Percentiles rank a stretch among this genome's conserved stretches.
These are phyloP conservation scores for Penicillium sp. DNA, from an alignment of 2,329 filamentous ascomycete species.

Conservation along the genomic window DNA sequence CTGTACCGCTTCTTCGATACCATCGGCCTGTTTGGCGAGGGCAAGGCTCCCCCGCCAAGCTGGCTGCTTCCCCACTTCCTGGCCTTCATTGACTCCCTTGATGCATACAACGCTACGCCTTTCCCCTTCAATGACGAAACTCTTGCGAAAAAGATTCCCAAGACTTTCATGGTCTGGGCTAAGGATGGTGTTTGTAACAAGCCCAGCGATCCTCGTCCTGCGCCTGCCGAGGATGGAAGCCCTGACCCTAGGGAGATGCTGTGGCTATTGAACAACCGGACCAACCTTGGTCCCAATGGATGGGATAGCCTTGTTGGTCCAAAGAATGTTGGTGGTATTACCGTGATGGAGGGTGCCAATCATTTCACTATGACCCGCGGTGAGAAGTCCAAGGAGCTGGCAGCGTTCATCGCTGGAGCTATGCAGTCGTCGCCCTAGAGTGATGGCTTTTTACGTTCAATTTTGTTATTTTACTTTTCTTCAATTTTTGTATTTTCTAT, in stretches of 20 bases:
- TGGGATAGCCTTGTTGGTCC: conserved; percentile 48
- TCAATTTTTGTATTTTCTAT: neutral
- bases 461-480: neutral
- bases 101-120: conserved; percentile 43
- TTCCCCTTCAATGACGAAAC: conserved; percentile 32
- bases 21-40: conserved; percentile 50
- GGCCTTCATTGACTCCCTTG: conserved; percentile 50
- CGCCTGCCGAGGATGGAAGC: conserved; percentile 38
- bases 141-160: conserved; percentile 39
- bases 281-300: conserved; percentile 49
- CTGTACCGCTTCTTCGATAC: conserved; percentile 53
- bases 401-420: conserved; percentile 29
- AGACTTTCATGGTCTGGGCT: conserved; percentile 50
- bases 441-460: neutral
- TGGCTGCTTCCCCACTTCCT: conserved; percentile 56
- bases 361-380: conserved; percentile 38
- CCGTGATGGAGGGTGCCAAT: conserved; percentile 34
- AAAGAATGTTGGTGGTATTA: conserved; percentile 36
- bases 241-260: conserved; percentile 51
- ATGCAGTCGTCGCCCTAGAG: conserved; percentile 16
- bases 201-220: conserved; percentile 42
- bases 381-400: conserved; percentile 32
- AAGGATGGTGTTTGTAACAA: conserved; percentile 50
- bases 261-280: conserved; percentile 51
- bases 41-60: conserved; percentile 44